These are phyloP conservation scores for Benincasa hispida DNA, from an alignment of 306 rosid genomes.

Conservation along the genomic window DNA sequence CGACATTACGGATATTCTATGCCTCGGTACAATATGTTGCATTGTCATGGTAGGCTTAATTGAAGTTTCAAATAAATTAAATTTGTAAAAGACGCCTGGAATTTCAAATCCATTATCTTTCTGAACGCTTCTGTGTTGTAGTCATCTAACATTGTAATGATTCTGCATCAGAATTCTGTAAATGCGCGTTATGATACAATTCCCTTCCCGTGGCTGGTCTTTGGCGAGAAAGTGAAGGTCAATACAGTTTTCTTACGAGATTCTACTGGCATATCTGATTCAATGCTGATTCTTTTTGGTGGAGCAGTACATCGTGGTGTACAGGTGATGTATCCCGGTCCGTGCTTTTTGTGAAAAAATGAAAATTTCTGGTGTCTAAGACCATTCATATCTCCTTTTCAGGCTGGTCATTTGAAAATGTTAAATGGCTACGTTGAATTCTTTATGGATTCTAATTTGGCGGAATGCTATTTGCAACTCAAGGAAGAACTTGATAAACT, in stretches of 20 bases:
- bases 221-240: slow-evolving; percentile 90
- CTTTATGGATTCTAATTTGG: slow-evolving; percentile 84
- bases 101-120: not conserved
- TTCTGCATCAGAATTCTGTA: slow-evolving; percentile 76
- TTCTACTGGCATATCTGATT: slow-evolving; percentile 92
- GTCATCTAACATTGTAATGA: not conserved
- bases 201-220: slow-evolving; percentile 95
- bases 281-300: slow-evolving; percentile 73
- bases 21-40: not conserved
- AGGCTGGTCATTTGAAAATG: slow-evolving; percentile 94
- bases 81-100: not conserved
- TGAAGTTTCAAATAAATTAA: not conserved
- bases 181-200: slow-evolving; percentile 87
- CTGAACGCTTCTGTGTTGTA: not conserved
- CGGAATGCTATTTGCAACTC: slow-evolving; percentile 80
- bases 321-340: slow-evolving; percentile 43
- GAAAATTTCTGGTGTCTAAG: slow-evolving; percentile 6
- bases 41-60: not conserved
- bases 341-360: not conserved
- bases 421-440: slow-evolving; percentile 73
- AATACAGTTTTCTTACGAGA: slow-evolving; percentile 90
- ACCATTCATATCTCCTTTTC: slow-evolving; percentile 9
- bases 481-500: slow-evolving; percentile 77
- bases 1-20: not conserved
- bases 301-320: slow-evolving; percentile 57